Conservation (phyloP, 441 rosid genomes). For the Adansonia grandidieri region DNA sequence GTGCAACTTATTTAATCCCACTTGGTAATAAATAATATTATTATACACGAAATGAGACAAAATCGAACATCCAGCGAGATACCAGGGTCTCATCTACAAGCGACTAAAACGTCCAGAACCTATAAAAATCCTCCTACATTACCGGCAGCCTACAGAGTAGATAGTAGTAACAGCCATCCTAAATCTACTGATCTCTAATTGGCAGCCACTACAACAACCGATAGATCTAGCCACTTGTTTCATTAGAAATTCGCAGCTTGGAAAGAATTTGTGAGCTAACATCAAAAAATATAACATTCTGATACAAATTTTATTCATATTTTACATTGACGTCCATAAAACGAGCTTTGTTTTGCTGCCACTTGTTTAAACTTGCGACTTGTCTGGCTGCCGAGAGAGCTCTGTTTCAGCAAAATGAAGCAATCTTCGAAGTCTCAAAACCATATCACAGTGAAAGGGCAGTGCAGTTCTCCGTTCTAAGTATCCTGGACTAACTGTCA, state of each 20-base stretch:
- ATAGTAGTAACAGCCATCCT: not conserved
- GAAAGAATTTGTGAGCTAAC: not conserved
- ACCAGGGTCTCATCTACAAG: not conserved
- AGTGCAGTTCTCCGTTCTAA: constrained; percentile 85
- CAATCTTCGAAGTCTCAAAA: constrained; percentile 89
- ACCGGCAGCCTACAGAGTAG: not conserved
- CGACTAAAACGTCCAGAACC: not conserved
- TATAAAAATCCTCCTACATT: not conserved
- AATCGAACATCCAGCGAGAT: too few relatives aligned
- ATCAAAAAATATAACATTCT: not conserved
- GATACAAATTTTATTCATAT: not conserved
- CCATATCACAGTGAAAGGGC: constrained; percentile 97
- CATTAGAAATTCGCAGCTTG: not conserved
- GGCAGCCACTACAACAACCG: not conserved
- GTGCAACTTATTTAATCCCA: too few relatives aligned
- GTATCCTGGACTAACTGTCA: constrained; percentile 93
- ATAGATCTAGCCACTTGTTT: not conserved
- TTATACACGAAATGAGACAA: too few relatives aligned
- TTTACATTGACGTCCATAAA: constrained; percentile 15
- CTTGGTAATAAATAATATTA: too few relatives aligned
- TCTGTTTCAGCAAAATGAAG: constrained; percentile 98
- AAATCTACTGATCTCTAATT: not conserved
- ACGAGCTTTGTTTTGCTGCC: constrained; percentile 24
- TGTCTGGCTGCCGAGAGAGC: constrained; percentile 69
- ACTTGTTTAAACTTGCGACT: constrained; percentile 43